Percentiles rank a stretch among this genome's conserved stretches.
Evolutionary conservation across 371 early-diverging fungal genomes (phyloP).

Genomic region (Homolaphlyctis polyrhiza): DNA sequence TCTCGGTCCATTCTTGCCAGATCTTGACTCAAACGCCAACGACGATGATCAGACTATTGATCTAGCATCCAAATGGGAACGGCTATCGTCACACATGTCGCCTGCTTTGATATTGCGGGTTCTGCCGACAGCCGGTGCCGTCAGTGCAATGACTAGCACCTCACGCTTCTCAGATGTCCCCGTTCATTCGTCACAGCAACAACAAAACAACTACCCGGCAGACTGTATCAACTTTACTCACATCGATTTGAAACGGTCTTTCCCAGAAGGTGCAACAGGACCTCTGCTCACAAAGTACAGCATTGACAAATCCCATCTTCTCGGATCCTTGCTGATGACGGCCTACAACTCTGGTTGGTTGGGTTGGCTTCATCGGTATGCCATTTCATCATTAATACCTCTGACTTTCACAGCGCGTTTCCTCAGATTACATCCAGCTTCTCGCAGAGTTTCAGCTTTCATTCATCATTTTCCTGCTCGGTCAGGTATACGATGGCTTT

Average conservation of each 20-base stretch:
- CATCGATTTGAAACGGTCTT: slow-evolving; percentile 77
- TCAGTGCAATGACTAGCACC: slow-evolving; percentile 26
- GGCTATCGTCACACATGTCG: slow-evolving; percentile 62
- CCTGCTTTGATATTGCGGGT: slow-evolving; percentile 48
- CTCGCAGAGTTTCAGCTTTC: slow-evolving; percentile 80
- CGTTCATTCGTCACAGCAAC: neutral
- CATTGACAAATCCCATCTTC: slow-evolving; percentile 85
- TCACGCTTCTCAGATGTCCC: slow-evolving; percentile 38
- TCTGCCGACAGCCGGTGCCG: slow-evolving; percentile 44
- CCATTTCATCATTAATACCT: neutral
- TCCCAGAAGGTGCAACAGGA: slow-evolving; percentile 66
- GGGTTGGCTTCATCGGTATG: neutral
- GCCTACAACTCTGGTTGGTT: slow-evolving; percentile 47
- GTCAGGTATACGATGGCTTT: slow-evolving; percentile 79
- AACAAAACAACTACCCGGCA: slow-evolving; percentile 11
- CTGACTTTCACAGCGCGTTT: neutral
- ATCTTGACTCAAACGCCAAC: slow-evolving; percentile 9
- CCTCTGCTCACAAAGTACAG: slow-evolving; percentile 74
- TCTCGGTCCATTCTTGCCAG: slow-evolving; percentile 64
- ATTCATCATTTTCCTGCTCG: slow-evolving; percentile 75
- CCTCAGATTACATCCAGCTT: slow-evolving; percentile 31
- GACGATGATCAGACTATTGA: neutral
- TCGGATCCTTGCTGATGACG: slow-evolving; percentile 41
- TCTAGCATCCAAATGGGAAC: slow-evolving; percentile 60
- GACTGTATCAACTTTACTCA: slow-evolving; percentile 34